Base-by-base conservation (phyloP, 1,139 yeast genomes). In the Blastobotrys raffinosifermentans region DNA sequence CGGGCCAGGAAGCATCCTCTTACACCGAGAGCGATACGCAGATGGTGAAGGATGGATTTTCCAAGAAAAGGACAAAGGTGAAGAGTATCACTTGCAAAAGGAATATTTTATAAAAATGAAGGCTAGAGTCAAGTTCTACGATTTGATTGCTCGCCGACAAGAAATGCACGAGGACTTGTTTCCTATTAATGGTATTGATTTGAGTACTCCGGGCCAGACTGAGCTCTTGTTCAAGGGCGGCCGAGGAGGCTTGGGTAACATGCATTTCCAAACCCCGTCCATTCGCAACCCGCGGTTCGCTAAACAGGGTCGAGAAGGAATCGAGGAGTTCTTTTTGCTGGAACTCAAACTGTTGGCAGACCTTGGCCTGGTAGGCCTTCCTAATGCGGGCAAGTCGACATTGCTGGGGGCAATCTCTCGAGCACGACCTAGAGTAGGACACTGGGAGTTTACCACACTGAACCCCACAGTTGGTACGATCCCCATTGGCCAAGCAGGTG, bases 381-480 rank as follows among this genome's bases (percentile, higher is more conserved):
- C 98, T 1, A 91, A 91, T 59, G 96, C 97, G 4, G 98, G 98
- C 1, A 91, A 91, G 57, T 85, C 95, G 2, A 86, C 96, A 0
- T 67, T 91, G 21, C 62, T 91, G 34, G 66, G 94, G 39, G 89
- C 94, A n/a, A 86, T 91, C 15, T 85, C 96, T 0, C 73, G 77
- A 41, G 97, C 98, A 0, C 70, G 80, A 41, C 97, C 98, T 1
- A 67, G 87, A 42, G 86, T 91, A 9, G 98, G 97, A 0, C 94
- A 87, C 58, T 91, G 97, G 96, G 94, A 84, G 55, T 91, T 91
- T 56, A 91, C 98, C 0, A 91, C 98, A 1, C 64, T 91, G 40
- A 86, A 80, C 47, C 98, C 98, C 0, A 80, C 91, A 0, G 77
- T 91, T 31, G 98, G 98, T 2, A 89, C 96, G 0, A 83, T 91